phyloP scores from a whole-genome alignment of 495 filamentous ascomycete species.

The Penicillium cosmopolitanum region DNA sequence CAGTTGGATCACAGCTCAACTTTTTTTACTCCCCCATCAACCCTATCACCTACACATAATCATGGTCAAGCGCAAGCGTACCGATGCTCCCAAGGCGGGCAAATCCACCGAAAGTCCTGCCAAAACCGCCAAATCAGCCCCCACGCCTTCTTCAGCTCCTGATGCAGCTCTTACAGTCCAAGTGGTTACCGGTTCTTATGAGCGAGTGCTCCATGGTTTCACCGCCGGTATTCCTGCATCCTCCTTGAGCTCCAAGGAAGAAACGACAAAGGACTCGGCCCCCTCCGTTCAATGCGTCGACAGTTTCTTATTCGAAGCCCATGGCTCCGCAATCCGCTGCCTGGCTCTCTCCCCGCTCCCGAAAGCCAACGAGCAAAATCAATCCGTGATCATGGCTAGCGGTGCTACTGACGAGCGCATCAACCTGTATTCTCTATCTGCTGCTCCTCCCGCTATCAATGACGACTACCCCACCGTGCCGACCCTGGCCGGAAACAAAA shows the following conservation, averaged over 20 bases:
- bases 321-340: slow-evolving; percentile 86
- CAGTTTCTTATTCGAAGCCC: slow-evolving; percentile 94
- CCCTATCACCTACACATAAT: slow-evolving; percentile 12
- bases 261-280: slow-evolving; percentile 29
- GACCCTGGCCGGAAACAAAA: slow-evolving; percentile 66
- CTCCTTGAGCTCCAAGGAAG: slow-evolving; percentile 26
- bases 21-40: slow-evolving; percentile 13
- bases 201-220: slow-evolving; percentile 89
- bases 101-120: slow-evolving; percentile 31
- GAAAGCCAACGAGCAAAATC: slow-evolving; percentile 52
- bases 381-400: slow-evolving; percentile 83
- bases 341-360: slow-evolving; percentile 84
- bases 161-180: slow-evolving; percentile 66
- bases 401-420: slow-evolving; percentile 92
- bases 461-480: slow-evolving; percentile 54
- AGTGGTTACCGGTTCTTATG: slow-evolving; percentile 92
- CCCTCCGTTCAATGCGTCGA: slow-evolving; percentile 73
- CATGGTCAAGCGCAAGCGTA: slow-evolving; percentile 82
- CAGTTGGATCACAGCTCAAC: slow-evolving; percentile 19
- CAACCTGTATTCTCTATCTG: slow-evolving; percentile 90
- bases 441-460: slow-evolving; percentile 57
- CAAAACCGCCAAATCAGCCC: slow-evolving; percentile 41
- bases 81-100: slow-evolving; percentile 41
- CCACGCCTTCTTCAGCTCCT: slow-evolving; percentile 26
- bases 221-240: slow-evolving; percentile 66